phyloP scores from a whole-genome alignment of 116 monocot genomes.

The Posidonia oceanica region DNA sequence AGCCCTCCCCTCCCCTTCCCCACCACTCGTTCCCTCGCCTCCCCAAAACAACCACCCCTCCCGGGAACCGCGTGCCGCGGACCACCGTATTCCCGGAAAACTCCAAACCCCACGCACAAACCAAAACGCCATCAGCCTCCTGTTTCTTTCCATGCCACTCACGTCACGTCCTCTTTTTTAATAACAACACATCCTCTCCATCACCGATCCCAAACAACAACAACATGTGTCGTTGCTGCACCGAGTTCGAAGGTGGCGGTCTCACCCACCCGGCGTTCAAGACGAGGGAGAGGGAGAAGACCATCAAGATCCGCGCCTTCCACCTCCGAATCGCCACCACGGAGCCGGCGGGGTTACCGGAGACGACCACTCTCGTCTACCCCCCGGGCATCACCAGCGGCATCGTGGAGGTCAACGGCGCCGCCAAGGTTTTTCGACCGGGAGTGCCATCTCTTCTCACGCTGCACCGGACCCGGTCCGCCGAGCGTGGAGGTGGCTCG shows the following conservation, averaged over 20 bases:
- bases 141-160: neutral
- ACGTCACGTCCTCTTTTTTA: neutral
- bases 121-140: neutral
- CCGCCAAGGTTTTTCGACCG: constrained; percentile 9
- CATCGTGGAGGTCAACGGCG: constrained; percentile 37
- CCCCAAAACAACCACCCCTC: neutral
- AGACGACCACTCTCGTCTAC: constrained; percentile 49
- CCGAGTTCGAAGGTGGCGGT: neutral
- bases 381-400: constrained; percentile 27
- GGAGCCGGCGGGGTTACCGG: constrained; percentile 8
- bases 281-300: constrained; percentile 1
- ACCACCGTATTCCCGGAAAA: neutral
- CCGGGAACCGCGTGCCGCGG: neutral
- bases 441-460: constrained; percentile 19
- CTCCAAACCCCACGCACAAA: neutral
- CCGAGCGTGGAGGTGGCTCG: constrained; percentile 1
- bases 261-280: neutral
- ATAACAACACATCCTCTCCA: neutral
- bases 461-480: constrained; percentile 30
- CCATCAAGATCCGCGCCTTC: constrained; percentile 43
- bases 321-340: constrained; percentile 28
- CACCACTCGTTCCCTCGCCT: neutral
- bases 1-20: too few relatives aligned
- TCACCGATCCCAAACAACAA: constrained; percentile 16
- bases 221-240: constrained; percentile 30